These are phyloP conservation scores for Neospermospora avenae DNA, from an alignment of 2,329 filamentous ascomycete genomes.

Conservation along the genomic window DNA sequence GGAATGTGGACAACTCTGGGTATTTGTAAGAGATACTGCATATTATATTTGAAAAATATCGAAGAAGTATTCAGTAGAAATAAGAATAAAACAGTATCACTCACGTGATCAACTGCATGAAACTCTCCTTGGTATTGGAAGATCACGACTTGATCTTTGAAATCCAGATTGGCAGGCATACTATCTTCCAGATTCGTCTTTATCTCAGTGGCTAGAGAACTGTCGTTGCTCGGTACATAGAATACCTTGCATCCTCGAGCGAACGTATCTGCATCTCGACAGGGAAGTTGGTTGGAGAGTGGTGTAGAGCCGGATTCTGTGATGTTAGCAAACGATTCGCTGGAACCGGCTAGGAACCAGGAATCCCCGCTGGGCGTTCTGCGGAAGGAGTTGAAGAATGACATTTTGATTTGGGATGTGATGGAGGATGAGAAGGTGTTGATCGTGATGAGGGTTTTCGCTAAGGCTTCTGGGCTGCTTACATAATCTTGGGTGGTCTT, in stretches of 20 bases:
- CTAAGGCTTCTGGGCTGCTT: not conserved
- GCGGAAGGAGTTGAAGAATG: not conserved
- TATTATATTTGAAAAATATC: no score
- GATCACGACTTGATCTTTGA: slow-evolving; percentile 59
- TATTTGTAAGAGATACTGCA: not conserved
- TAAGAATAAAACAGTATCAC: slow-evolving; percentile 26
- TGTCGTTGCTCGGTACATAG: slow-evolving; percentile 42
- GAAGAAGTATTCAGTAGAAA: not conserved
- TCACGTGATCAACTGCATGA: slow-evolving; percentile 67
- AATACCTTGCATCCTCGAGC: slow-evolving; percentile 59
- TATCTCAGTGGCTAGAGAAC: slow-evolving; percentile 36
- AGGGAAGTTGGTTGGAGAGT: slow-evolving; percentile 28
- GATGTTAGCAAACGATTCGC: slow-evolving; percentile 14
- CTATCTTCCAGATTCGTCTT: slow-evolving; percentile 18
- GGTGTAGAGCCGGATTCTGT: slow-evolving; percentile 3
- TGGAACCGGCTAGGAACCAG: slow-evolving; percentile 13
- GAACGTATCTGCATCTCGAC: slow-evolving; percentile 36
- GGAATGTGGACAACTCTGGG: slow-evolving; percentile 63
- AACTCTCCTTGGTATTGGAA: slow-evolving; percentile 60
- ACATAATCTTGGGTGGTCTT: not conserved
- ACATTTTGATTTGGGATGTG: not conserved
- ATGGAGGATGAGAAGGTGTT: not conserved
- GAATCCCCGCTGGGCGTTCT: slow-evolving; percentile 18
- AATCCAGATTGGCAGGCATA: slow-evolving; percentile 33
- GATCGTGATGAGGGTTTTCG: not conserved